Evolutionary conservation across 164 flowering plant species (phyloP).

Genomic region (Euptelea pleiosperma): DNA sequence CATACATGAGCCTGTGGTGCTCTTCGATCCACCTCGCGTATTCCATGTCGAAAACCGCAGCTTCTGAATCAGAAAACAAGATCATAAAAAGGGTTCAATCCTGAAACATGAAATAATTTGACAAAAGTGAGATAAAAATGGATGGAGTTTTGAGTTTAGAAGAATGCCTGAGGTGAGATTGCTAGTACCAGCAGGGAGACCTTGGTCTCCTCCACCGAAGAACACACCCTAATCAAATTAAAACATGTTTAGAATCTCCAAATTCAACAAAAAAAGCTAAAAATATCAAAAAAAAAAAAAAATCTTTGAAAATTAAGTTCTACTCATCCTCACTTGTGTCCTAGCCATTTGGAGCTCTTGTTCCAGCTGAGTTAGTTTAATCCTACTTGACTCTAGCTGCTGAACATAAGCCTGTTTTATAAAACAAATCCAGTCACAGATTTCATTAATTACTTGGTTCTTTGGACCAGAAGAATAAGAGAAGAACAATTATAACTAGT

Average conservation of each 20-base stretch:
- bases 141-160: no score
- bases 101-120: no score
- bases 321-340: conserved; percentile 65
- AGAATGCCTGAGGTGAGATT: conserved; percentile 60
- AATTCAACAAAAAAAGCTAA: no score
- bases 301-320: no score
- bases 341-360: conserved; percentile 94
- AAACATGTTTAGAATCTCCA: no score
- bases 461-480: neutral
- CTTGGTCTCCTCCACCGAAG: conserved; percentile 82
- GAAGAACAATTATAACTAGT: neutral
- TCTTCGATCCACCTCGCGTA: conserved; percentile 93
- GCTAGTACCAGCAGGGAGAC: conserved; percentile 40
- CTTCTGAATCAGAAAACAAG: no score
- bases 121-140: no score
- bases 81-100: no score
- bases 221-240: conserved; percentile 66
- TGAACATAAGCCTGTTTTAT: conserved; percentile 97
- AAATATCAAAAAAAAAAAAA: no score
- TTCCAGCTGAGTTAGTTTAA: conserved; percentile 85
- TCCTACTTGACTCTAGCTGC: conserved; percentile 92
- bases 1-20: conserved; percentile 83
- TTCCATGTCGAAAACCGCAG: conserved; percentile 86
- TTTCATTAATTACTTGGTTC: no score
- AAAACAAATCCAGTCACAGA: no score